Conservation (phyloP, 2,329 filamentous ascomycete species). For the Penicillium psychrosexuale region DNA sequence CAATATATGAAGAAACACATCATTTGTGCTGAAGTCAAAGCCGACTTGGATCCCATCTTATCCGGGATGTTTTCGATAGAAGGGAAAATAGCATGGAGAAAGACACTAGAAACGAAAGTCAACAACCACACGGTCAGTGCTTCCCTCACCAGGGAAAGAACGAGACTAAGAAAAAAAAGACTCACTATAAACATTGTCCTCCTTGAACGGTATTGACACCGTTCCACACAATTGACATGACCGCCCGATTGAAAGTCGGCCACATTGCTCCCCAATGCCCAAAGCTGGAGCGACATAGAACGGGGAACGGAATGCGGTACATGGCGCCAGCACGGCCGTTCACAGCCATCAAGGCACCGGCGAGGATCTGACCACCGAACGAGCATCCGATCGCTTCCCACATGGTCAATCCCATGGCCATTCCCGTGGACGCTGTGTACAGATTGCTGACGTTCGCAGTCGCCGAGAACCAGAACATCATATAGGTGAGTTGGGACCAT, state of each 20-base stretch:
- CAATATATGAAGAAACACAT: constrained; percentile 45
- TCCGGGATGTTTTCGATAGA: constrained; percentile 41
- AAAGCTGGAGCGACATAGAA: constrained; percentile 44
- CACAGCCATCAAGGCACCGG: constrained; percentile 35
- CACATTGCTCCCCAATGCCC: constrained; percentile 48
- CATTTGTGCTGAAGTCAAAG: constrained; percentile 43
- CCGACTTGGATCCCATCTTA: constrained; percentile 41
- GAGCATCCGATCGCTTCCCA: constrained; percentile 49
- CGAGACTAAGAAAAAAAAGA: neutral
- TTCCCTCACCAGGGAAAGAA: neutral
- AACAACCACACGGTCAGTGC: neutral
- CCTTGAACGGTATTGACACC: constrained; percentile 43
- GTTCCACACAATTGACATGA: constrained; percentile 49
- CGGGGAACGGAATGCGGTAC: constrained; percentile 46
- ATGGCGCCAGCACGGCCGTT: constrained; percentile 46
- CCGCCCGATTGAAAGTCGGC: constrained; percentile 40
- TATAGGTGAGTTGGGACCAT: constrained; percentile 43
- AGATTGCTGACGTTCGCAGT: constrained; percentile 40
- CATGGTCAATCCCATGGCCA: constrained; percentile 47
- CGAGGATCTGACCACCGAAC: constrained; percentile 43
- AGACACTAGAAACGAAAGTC: constrained; percentile 23
- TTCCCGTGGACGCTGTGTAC: constrained; percentile 41
- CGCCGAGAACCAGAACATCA: constrained; percentile 45
- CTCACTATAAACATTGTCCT: constrained; percentile 37
- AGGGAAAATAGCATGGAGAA: constrained; percentile 46